Percentiles rank a stretch among this genome's conserved stretches.
phyloP scores from a whole-genome alignment of 1,284 basidiomycete genomes.

The Cryptococcus deneoformans region DNA sequence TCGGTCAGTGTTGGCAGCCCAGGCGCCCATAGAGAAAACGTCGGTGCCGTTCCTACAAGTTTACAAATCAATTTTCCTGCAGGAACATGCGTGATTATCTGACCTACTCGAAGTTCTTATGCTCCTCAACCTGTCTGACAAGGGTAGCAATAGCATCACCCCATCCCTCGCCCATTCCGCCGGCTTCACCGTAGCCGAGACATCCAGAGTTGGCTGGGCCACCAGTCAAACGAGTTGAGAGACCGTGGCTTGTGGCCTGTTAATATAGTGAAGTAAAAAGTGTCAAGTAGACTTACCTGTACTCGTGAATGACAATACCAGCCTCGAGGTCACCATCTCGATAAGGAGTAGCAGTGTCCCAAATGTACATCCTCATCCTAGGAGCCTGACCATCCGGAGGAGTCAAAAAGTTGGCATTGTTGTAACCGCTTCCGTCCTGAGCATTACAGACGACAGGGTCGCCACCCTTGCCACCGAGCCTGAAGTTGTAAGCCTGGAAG shows the following conservation, averaged over 20 bases:
- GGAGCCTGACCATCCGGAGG: slow-evolving; percentile 62
- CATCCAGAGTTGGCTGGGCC: slow-evolving; percentile 90
- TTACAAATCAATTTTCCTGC: slow-evolving; percentile 6
- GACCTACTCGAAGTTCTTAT: slow-evolving; percentile 52
- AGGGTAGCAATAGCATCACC: slow-evolving; percentile 78
- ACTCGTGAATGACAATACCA: slow-evolving; percentile 88
- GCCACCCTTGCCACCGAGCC: slow-evolving; percentile 75
- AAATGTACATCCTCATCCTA: slow-evolving; percentile 95
- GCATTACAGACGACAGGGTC: slow-evolving; percentile 94
- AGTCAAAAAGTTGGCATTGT: slow-evolving; percentile 62
- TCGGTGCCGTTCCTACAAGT: slow-evolving; percentile 47
- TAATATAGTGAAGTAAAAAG: not conserved
- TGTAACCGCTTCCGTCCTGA: slow-evolving; percentile 88
- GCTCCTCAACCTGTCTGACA: slow-evolving; percentile 69
- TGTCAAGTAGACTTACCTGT: slow-evolving; percentile 34
- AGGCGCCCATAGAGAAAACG: slow-evolving; percentile 81
- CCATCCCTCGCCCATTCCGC: slow-evolving; percentile 86
- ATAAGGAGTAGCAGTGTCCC: slow-evolving; percentile 85
- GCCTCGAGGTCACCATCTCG: slow-evolving; percentile 94
- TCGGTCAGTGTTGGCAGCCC: slow-evolving; percentile 73
- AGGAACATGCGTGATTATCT: not conserved
- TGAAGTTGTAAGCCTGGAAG: slow-evolving; percentile 98
- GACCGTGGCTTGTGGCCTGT: slow-evolving; percentile 62
- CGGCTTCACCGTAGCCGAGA: slow-evolving; percentile 91
- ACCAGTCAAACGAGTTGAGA: slow-evolving; percentile 90